Evolutionary conservation across 768 basidiomycete species (phyloP).

Genomic region (Suillus luteus): DNA sequence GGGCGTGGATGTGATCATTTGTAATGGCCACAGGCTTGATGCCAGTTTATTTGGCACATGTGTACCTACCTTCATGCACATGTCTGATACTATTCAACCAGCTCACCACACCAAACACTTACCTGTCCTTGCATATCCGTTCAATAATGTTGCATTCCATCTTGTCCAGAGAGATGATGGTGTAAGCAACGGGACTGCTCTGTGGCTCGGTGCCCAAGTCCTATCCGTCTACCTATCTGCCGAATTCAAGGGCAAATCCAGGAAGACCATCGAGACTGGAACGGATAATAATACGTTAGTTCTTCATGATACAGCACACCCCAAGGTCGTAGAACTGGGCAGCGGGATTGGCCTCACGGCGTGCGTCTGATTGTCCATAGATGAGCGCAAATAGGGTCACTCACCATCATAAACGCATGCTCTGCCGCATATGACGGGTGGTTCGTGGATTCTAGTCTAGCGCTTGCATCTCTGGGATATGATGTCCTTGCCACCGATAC

Average conservation of each 20-base stretch:
- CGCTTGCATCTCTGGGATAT: slow-evolving; percentile 68
- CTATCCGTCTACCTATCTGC: slow-evolving; percentile 62
- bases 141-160: slow-evolving; percentile 41
- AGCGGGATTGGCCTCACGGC: slow-evolving; percentile 81
- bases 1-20: no score
- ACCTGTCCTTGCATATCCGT: slow-evolving; percentile 46
- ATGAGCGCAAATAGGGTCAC: background rate
- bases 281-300: background rate
- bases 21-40: no score
- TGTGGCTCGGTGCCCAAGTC: slow-evolving; percentile 85
- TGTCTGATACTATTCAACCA: slow-evolving; percentile 32
- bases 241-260: slow-evolving; percentile 38
- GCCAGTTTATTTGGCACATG: no score
- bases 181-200: slow-evolving; percentile 72
- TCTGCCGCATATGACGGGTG: slow-evolving; percentile 4
- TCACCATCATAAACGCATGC: background rate
- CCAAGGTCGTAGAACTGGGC: slow-evolving; percentile 72
- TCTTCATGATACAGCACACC: slow-evolving; percentile 23
- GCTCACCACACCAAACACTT: slow-evolving; percentile 70
- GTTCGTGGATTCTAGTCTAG: slow-evolving; percentile 46
- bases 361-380: slow-evolving; percentile 41
- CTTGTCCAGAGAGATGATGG: slow-evolving; percentile 65
- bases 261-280: slow-evolving; percentile 6
- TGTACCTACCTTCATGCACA: no score
- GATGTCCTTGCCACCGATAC: slow-evolving; percentile 80